These are phyloP conservation scores for Trichoderma sp. DNA, from an alignment of 2,329 filamentous ascomycete genomes.

Conservation along the genomic window DNA sequence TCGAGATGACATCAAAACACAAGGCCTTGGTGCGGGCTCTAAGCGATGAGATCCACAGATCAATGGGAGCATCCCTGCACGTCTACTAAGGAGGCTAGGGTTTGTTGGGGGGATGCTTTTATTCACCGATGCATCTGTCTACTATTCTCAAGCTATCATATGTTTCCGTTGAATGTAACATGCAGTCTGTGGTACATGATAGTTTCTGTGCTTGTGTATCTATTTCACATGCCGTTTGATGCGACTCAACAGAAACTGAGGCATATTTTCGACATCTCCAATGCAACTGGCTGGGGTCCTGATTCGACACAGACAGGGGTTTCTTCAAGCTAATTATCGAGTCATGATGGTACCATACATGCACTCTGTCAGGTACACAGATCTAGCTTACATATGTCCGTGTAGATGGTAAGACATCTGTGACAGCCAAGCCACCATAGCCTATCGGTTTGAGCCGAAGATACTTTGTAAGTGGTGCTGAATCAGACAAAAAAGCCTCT, in stretches of 20 bases:
- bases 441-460: not conserved
- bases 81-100: not conserved
- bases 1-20: not conserved
- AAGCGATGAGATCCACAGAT: not conserved
- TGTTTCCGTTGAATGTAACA: not conserved
- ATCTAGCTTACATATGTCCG: not conserved
- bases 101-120: not conserved
- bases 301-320: not conserved
- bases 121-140: not conserved
- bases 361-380: not conserved
- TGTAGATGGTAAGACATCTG: not conserved
- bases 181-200: not conserved
- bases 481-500: not conserved
- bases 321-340: not conserved
- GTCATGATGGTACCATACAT: not conserved
- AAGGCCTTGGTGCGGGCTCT: not conserved
- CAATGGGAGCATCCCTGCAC: not conserved
- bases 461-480: not conserved
- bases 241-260: not conserved
- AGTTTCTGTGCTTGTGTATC: not conserved
- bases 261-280: not conserved
- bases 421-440: not conserved
- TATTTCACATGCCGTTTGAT: not conserved
- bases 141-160: not conserved
- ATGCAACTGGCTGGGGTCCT: not conserved